Percentiles rank a stretch among this genome's conserved stretches.
Evolutionary conservation across 139 green algal genomes (phyloP).

Genomic region (Mesostigma viride): DNA sequence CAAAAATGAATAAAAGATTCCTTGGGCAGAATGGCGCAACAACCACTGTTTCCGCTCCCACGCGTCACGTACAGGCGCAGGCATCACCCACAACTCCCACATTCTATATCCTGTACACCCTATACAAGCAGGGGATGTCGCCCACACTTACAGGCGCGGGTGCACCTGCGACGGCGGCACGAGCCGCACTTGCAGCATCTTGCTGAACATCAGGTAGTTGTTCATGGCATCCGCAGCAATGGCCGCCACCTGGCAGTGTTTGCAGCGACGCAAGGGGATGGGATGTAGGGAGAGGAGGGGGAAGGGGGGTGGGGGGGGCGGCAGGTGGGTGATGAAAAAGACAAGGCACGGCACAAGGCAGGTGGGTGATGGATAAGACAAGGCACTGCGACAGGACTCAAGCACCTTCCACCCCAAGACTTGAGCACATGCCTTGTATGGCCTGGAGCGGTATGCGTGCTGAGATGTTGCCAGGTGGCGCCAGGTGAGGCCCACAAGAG

Average conservation of each 20-base stretch:
- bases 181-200: slow-evolving; percentile 23
- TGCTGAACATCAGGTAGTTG: slow-evolving; percentile 38
- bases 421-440: not conserved
- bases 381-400: not conserved
- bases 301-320: not conserved
- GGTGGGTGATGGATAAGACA: too few species aligned
- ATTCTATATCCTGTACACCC: too few species aligned
- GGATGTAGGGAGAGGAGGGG: not conserved
- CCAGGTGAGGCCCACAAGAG: too few species aligned
- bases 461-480: too few species aligned
- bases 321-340: not conserved
- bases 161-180: slow-evolving; percentile 14
- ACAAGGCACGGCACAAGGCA: too few species aligned
- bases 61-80: too few species aligned
- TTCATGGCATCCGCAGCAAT: slow-evolving; percentile 40
- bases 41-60: too few species aligned
- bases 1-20: too few species aligned
- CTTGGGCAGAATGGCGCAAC: too few species aligned
- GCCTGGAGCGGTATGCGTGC: too few species aligned
- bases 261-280: not conserved
- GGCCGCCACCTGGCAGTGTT: slow-evolving; percentile 22
- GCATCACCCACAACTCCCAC: too few species aligned
- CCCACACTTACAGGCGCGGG: slow-evolving; percentile 8
- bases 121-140: too few species aligned
- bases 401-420: not conserved